These are phyloP conservation scores for Cantharellus cinnabarinus DNA, from an alignment of 768 basidiomycete species.

Conservation along the genomic window DNA sequence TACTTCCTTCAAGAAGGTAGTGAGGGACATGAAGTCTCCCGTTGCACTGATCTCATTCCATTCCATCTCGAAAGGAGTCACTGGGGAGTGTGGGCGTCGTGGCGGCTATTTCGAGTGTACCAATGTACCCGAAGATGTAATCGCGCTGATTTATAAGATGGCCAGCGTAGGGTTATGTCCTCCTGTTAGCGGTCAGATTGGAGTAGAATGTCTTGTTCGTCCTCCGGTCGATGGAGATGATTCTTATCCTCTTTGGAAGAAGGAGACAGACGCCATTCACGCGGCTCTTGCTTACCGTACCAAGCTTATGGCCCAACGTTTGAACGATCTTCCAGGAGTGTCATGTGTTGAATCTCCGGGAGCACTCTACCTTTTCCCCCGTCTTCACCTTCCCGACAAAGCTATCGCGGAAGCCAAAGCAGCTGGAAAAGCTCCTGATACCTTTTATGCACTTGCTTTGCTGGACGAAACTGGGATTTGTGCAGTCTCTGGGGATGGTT, in stretches of 20 bases:
- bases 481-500: slow-evolving; percentile 82
- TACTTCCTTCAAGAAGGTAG: slow-evolving; percentile 82
- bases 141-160: slow-evolving; percentile 91
- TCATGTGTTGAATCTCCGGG: slow-evolving; percentile 80
- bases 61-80: slow-evolving; percentile 90
- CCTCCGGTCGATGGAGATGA: slow-evolving; percentile 60
- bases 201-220: slow-evolving; percentile 83
- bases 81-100: slow-evolving; percentile 90
- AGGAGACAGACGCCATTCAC: slow-evolving; percentile 70
- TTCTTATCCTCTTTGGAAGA: slow-evolving; percentile 59
- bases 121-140: slow-evolving; percentile 57
- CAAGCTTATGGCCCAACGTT: slow-evolving; percentile 48
- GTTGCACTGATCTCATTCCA: slow-evolving; percentile 88
- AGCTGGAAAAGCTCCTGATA: slow-evolving; percentile 66
- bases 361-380: slow-evolving; percentile 85
- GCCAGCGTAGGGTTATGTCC: slow-evolving; percentile 80
- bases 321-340: slow-evolving; percentile 71
- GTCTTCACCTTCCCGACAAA: slow-evolving; percentile 47
- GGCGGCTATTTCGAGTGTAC: slow-evolving; percentile 91
- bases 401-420: slow-evolving; percentile 54
- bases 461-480: slow-evolving; percentile 86
- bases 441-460: slow-evolving; percentile 66
- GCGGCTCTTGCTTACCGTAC: slow-evolving; percentile 51
- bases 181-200: slow-evolving; percentile 77
- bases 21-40: slow-evolving; percentile 42